Conservation (phyloP, 2,329 filamentous ascomycete species). For the Botrytis fabae region DNA sequence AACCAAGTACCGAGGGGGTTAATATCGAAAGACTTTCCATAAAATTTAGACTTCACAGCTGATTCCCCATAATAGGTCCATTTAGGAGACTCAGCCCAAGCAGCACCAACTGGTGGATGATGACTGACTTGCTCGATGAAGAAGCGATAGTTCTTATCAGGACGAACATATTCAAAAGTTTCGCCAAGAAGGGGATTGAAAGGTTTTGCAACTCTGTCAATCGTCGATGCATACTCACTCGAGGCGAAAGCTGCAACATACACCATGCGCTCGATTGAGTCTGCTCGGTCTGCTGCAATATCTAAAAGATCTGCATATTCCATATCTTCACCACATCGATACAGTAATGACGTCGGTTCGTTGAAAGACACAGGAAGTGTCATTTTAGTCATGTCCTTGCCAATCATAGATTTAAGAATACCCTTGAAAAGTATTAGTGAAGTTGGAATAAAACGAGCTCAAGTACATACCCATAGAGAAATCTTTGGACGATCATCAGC, state of each 20-base stretch:
- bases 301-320: conserved; percentile 94
- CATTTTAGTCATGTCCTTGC: conserved; percentile 99
- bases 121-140: conserved; percentile 98
- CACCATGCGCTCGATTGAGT: conserved; percentile 88
- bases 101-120: conserved; percentile 91
- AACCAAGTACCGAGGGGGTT: conserved; percentile 98
- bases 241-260: conserved; percentile 96
- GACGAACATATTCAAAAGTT: conserved; percentile 93
- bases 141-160: conserved; percentile 97
- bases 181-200: conserved; percentile 97
- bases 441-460: neutral
- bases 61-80: conserved; percentile 99
- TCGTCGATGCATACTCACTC: conserved; percentile 95
- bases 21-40: conserved; percentile 96
- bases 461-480: conserved; percentile 79
- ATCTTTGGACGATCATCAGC: conserved; percentile 91
- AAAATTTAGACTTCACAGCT: conserved; percentile 93
- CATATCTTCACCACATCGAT: conserved; percentile 96
- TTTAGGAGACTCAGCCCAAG: conserved; percentile 85
- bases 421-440: conserved; percentile 55
- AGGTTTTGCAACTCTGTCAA: conserved; percentile 93
- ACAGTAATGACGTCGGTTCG: conserved; percentile 91
- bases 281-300: conserved; percentile 77
- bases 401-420: conserved; percentile 99
- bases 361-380: conserved; percentile 98